Conservation (phyloP, 78 protist genomes). For the Dictyostelium purpureum region DNA sequence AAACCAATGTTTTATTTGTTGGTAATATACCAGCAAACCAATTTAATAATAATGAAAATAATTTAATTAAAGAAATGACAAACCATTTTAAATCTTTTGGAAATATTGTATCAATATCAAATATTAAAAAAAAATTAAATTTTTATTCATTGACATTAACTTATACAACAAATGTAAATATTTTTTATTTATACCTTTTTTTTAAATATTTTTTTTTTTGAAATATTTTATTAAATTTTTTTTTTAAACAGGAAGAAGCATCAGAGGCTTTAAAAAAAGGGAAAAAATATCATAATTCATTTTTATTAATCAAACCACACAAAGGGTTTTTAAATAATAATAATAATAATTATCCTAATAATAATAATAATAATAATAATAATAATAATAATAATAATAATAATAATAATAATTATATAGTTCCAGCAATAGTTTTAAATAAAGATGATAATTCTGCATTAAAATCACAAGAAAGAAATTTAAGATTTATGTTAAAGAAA, state of each 20-base stretch:
- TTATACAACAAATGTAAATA: constrained; percentile 14
- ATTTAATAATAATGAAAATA: neutral
- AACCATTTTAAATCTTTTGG: constrained; percentile 8
- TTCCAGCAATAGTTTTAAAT: neutral
- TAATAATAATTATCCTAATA: neutral
- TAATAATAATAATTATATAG: neutral
- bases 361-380: neutral
- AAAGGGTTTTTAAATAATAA: neutral
- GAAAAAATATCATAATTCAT: neutral
- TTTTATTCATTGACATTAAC: neutral
- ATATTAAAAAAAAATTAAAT: neutral
- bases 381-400: neutral
- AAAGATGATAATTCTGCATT: constrained; percentile 13
- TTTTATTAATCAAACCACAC: constrained; percentile 19
- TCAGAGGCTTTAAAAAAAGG: constrained; percentile 25
- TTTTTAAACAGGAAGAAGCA: constrained; percentile 18
- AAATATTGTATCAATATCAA: neutral
- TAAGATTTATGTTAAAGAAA: constrained; percentile 43
- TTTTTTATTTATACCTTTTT: neutral
- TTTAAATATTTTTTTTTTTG: neutral
- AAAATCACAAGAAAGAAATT: constrained; percentile 56
- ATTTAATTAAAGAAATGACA: neutral
- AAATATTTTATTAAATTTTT: neutral
- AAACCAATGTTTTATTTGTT: neutral
- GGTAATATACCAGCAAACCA: neutral